A percentile compares a stretch with the other conserved stretches of the same genome.
These are phyloP conservation scores for Penstemon davidsonii DNA, from an alignment of 257 asterid genomes.

Conservation along the genomic window DNA sequence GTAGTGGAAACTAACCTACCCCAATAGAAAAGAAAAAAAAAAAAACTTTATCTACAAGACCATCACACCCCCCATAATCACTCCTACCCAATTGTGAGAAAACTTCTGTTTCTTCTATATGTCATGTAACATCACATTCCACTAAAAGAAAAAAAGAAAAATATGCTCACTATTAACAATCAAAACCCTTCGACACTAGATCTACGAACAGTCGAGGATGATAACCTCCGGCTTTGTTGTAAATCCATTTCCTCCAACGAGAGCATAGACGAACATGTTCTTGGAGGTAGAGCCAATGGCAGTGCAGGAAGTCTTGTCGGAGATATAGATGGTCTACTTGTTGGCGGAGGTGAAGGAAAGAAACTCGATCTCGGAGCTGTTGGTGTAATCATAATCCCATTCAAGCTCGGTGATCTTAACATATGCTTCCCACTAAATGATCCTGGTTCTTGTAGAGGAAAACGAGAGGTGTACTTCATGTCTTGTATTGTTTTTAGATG, in stretches of 20 bases:
- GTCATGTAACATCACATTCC: slow-evolving; percentile 41
- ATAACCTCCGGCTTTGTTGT: slow-evolving; percentile 59
- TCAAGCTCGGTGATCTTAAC: slow-evolving; percentile 79
- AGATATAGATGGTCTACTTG: slow-evolving; percentile 43
- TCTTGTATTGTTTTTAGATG: slow-evolving; percentile 77
- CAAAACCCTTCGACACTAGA: slow-evolving; percentile 71
- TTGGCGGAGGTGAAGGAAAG: slow-evolving; percentile 50
- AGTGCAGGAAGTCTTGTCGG: slow-evolving; percentile 40
- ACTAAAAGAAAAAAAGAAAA: slow-evolving; percentile 12
- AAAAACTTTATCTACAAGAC: slow-evolving; percentile 45
- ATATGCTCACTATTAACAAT: slow-evolving; percentile 51
- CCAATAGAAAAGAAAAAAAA: slow-evolving; percentile 14
- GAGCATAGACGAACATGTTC: slow-evolving; percentile 50
- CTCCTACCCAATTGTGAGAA: slow-evolving; percentile 28
- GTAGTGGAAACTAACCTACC: slow-evolving; percentile 18
- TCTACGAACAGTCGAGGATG: slow-evolving; percentile 56
- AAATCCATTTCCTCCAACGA: slow-evolving; percentile 55
- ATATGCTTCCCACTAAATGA: slow-evolving; percentile 59
- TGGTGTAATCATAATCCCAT: slow-evolving; percentile 44
- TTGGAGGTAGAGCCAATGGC: slow-evolving; percentile 57
- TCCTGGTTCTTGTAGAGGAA: slow-evolving; percentile 88
- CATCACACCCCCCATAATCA: slow-evolving; percentile 29
- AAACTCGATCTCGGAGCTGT: slow-evolving; percentile 49
- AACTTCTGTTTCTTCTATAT: slow-evolving; percentile 44
- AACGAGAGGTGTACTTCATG: slow-evolving; percentile 72